phyloP scores from a whole-genome alignment of 208 protist genomes.

The Vickermania ingenoplastis region DNA sequence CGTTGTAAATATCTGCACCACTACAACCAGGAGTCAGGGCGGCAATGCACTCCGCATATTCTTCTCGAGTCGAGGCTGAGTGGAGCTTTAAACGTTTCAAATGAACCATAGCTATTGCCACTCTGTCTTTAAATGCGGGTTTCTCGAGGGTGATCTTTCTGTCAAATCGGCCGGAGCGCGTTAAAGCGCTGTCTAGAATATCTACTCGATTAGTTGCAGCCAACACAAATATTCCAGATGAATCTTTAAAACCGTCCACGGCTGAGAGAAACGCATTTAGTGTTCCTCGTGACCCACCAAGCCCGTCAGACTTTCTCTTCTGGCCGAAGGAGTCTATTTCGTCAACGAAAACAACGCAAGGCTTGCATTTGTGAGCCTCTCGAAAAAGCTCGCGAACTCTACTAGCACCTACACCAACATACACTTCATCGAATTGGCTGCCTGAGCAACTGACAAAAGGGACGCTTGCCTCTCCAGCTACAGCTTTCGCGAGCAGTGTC shows the following conservation, averaged over 20 bases:
- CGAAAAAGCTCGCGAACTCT: slow-evolving; percentile 92
- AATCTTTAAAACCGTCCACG: slow-evolving; percentile 95
- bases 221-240: slow-evolving; percentile 94
- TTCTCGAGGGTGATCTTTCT: slow-evolving; percentile 87
- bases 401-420: slow-evolving; percentile 94
- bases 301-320: slow-evolving; percentile 50
- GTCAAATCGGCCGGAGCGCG: slow-evolving; percentile 94
- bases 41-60: slow-evolving; percentile 57
- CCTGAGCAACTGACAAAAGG: slow-evolving; percentile 93
- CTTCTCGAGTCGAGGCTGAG: slow-evolving; percentile 11
- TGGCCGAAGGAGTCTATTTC: slow-evolving; percentile 95
- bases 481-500: slow-evolving; percentile 80
- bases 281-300: slow-evolving; percentile 74
- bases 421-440: slow-evolving; percentile 95
- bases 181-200: slow-evolving; percentile 94
- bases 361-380: slow-evolving; percentile 86
- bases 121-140: slow-evolving; percentile 92
- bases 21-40: slow-evolving; percentile 91
- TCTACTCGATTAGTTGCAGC: slow-evolving; percentile 97
- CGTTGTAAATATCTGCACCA: slow-evolving; percentile 96
- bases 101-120: slow-evolving; percentile 92
- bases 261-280: slow-evolving; percentile 98
- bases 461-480: slow-evolving; percentile 86
- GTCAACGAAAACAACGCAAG: slow-evolving; percentile 98
- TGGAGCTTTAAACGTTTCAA: slow-evolving; percentile 78